Evolutionary conservation across 1,139 yeast species (phyloP).

Genomic region (Zhuliangozyma parablackwelliae): DNA sequence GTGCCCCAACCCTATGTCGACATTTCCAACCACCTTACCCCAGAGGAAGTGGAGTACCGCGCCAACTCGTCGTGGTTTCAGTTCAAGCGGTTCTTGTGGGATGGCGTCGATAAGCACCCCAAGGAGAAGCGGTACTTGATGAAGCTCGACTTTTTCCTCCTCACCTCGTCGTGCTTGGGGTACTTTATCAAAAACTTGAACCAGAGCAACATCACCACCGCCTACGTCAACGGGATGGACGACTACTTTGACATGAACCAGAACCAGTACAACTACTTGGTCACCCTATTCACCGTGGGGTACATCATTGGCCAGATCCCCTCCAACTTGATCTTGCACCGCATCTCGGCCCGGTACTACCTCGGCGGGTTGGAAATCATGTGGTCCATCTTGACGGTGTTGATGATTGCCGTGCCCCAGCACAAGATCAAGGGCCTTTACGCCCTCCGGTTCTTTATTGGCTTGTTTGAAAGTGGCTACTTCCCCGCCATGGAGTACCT

Average conservation of each 20-base stretch:
- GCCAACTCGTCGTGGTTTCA: conserved; percentile 21
- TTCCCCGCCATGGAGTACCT: conserved; percentile 55
- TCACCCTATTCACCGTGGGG: conserved; percentile 55
- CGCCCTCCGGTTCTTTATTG: conserved; percentile 56
- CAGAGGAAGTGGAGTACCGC: conserved; percentile 25
- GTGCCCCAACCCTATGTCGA: conserved; percentile 22
- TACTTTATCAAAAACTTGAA: conserved; percentile 35
- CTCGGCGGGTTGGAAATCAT: conserved; percentile 49
- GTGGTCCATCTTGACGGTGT: conserved; percentile 56
- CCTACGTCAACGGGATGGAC: conserved; percentile 62
- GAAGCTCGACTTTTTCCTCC: conserved; percentile 42
- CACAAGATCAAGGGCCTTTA: conserved; percentile 40
- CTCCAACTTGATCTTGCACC: conserved; percentile 49
- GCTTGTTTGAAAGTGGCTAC: conserved; percentile 55
- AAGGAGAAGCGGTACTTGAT: conserved; percentile 35
- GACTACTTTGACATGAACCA: conserved; percentile 47
- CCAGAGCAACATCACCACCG: conserved; percentile 44
- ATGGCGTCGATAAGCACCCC: conserved; percentile 46
- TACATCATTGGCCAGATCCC: conserved; percentile 59
- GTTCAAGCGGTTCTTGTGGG: conserved; percentile 39
- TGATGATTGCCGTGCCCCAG: conserved; percentile 43
- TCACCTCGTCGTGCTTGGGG: conserved; percentile 43
- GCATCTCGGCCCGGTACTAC: conserved; percentile 50
- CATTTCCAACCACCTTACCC: conserved; percentile 21
- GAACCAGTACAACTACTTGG: conserved; percentile 52